These are phyloP conservation scores for Gautieria morchelliformis DNA, from an alignment of 768 basidiomycete species.

Conservation along the genomic window DNA sequence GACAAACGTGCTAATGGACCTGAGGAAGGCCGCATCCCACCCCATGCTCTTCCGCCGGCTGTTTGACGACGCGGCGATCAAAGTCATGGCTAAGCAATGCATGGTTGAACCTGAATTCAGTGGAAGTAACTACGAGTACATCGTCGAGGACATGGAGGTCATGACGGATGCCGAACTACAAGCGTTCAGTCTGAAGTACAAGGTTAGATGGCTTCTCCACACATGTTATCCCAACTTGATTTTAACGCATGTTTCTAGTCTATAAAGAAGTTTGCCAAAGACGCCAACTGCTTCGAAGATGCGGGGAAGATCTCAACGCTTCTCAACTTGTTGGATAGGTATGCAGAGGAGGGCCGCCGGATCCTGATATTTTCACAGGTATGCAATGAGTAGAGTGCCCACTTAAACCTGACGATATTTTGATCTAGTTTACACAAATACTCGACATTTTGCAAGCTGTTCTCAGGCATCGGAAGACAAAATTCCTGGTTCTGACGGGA, in stretches of 20 bases:
- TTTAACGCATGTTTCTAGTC: constrained; percentile 32
- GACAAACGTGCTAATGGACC: constrained; percentile 96
- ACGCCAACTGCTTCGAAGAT: constrained; percentile 67
- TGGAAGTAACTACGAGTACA: constrained; percentile 71
- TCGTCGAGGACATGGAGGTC: constrained; percentile 95
- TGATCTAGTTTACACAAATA: constrained; percentile 80
- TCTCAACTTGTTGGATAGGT: constrained; percentile 58
- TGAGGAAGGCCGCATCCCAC: constrained; percentile 93
- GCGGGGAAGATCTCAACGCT: constrained; percentile 82
- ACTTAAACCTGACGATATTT: neutral
- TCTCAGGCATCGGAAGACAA: constrained; percentile 59
- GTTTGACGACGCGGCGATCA: constrained; percentile 70
- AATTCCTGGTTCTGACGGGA: constrained; percentile 81
- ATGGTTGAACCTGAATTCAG: constrained; percentile 90
- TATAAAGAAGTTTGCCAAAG: constrained; percentile 63
- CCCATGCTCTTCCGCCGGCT: constrained; percentile 89
- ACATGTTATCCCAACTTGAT: neutral
- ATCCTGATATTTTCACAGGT: constrained; percentile 94
- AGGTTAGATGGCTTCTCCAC: constrained; percentile 37
- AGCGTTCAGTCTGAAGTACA: constrained; percentile 75
- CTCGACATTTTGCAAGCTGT: constrained; percentile 86
- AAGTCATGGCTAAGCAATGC: constrained; percentile 68
- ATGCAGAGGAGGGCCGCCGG: constrained; percentile 61
- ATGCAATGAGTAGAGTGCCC: constrained; percentile 12
- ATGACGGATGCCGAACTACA: constrained; percentile 98